These are phyloP conservation scores for Jamesozyma spencerorum DNA, from an alignment of 805 yeast species.

Conservation along the genomic window DNA sequence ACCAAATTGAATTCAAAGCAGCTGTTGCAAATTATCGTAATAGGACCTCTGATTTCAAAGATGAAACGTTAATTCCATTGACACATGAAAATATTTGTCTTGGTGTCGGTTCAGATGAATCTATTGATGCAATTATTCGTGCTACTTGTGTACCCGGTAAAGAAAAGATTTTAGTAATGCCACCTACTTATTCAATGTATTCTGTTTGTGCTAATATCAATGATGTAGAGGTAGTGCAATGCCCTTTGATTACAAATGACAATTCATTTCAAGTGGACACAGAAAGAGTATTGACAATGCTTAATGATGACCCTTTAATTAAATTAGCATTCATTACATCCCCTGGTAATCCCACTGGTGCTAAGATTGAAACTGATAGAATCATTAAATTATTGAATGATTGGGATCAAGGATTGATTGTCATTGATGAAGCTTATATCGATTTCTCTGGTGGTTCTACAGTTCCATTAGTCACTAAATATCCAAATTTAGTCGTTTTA, in stretches of 20 bases:
- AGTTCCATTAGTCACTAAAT: constrained; percentile 68
- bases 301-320: constrained; percentile 50
- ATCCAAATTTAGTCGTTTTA: constrained; percentile 75
- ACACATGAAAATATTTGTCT: constrained; percentile 67
- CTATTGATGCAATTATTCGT: constrained; percentile 80
- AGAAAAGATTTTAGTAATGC: constrained; percentile 77
- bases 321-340: constrained; percentile 80
- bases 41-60: constrained; percentile 15
- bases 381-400: constrained; percentile 41
- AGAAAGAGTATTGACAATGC: constrained; percentile 41
- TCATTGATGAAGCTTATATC: constrained; percentile 91
- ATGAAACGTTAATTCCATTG: constrained; percentile 27
- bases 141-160: constrained; percentile 74
- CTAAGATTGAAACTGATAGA: constrained; percentile 41
- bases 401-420: constrained; percentile 66
- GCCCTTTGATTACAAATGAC: constrained; percentile 52
- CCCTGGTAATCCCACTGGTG: constrained; percentile 95
- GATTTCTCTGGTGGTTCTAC: constrained; percentile 77
- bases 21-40: constrained; percentile 68
- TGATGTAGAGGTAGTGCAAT: constrained; percentile 69
- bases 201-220: constrained; percentile 82
- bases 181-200: constrained; percentile 98
- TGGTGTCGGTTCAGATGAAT: constrained; percentile 97
- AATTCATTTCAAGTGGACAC: constrained; percentile 56
- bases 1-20: constrained; percentile 67